Conservation (phyloP, 2,329 filamentous ascomycete genomes). For the Aureobasidium sp. region DNA sequence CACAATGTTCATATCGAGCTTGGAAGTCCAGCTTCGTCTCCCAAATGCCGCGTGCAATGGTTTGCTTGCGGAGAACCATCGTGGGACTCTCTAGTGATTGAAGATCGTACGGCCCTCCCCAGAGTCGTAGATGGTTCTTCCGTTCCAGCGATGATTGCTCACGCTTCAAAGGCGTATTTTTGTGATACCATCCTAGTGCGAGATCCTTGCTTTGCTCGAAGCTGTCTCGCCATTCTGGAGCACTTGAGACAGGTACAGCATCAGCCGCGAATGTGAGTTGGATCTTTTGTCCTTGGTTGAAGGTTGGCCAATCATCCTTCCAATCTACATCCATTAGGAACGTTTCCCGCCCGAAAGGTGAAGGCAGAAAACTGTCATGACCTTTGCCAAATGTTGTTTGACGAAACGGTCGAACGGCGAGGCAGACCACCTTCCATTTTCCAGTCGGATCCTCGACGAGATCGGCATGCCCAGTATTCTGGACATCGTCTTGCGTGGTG, state of each 20-base stretch:
- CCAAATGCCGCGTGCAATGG: slow-evolving; percentile 47
- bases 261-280: slow-evolving; percentile 32
- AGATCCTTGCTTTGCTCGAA: slow-evolving; percentile 35
- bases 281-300: slow-evolving; percentile 54
- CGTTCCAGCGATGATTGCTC: slow-evolving; percentile 54
- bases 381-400: slow-evolving; percentile 20
- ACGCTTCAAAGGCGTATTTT: slow-evolving; percentile 53
- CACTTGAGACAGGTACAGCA: slow-evolving; percentile 32
- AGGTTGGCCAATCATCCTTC: slow-evolving; percentile 58
- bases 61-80: slow-evolving; percentile 62
- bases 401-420: slow-evolving; percentile 48
- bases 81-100: slow-evolving; percentile 57
- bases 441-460: slow-evolving; percentile 51
- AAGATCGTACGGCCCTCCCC: slow-evolving; percentile 60
- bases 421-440: slow-evolving; percentile 55
- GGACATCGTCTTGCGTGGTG: slow-evolving; percentile 52
- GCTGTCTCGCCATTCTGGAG: slow-evolving; percentile 40
- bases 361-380: slow-evolving; percentile 38
- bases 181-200: slow-evolving; percentile 45
- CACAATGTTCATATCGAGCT: slow-evolving; percentile 47
- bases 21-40: slow-evolving; percentile 51
- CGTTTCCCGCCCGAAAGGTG: slow-evolving; percentile 55
- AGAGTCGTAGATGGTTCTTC: slow-evolving; percentile 51
- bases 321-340: slow-evolving; percentile 58
- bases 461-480: slow-evolving; percentile 58